Evolutionary conservation across 176 grass and related monocot species (phyloP), one percentile per base, ranked within the genome.

Genomic region (Chloris gayana): DNA sequence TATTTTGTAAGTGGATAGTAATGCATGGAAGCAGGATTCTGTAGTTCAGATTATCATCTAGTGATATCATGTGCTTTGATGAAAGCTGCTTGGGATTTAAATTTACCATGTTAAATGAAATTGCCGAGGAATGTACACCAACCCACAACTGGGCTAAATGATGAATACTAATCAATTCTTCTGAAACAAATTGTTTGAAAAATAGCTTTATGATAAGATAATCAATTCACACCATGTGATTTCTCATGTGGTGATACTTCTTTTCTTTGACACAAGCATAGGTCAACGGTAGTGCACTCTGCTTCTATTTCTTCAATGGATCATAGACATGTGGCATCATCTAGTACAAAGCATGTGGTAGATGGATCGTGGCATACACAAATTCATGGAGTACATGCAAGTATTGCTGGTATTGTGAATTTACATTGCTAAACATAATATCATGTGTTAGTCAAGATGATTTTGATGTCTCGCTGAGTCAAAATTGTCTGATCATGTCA

Each of bases 231-330:
- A 22, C 37, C 51, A 61, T 84, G 14, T 26, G 51, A 77, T 61
- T 31, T 69, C 39, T 77, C 73, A 68, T 57, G 6, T 74, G 12
- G 63, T 34, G 13, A 1, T 33, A 7, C 84, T 51, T 32, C 30
- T 25, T 45, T 50, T 37, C 18, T 62, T 32, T 31, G 11, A 34
- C 30, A 75, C 14, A 64, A 63, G n/a, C 61, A 58, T 83, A 72
- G 84, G 53, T 83, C 81, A 57, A 80, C 80, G 41, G 44, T 81
- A 74, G 57, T 81, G 64, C 76, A 80, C 44, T 77, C 85, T 84
- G 18, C 85, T 80, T 19, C 76, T 72, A 79, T 87, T 50, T n/a
- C 66, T 51, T 59, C 71, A 33, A 81, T 77, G 81, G 81, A 81
- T 44, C 50, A 84, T 76, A 63, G 62, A 17, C 50, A 37, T 72